Evolutionary conservation across 2,329 filamentous ascomycete genomes (phyloP), one percentile per base, ranked within the genome.

Genomic region (Lasiodiplodia gonubiensis): DNA sequence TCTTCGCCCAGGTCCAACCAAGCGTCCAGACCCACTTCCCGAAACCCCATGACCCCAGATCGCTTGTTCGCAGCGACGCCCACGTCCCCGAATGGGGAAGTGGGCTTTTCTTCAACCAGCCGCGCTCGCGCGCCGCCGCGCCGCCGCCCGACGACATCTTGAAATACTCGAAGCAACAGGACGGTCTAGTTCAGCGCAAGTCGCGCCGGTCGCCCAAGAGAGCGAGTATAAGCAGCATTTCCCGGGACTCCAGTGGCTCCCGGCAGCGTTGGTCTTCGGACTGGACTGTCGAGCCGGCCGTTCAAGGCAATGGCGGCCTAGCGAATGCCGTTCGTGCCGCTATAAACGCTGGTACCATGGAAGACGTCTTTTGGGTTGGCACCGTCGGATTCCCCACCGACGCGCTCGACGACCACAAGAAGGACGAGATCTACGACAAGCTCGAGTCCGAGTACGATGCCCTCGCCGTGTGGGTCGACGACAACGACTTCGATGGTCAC

Each of bases 341-440:
- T 2, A 84, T 87, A 18, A 87, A 92, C 55, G 87, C 89, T 66
- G 90, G 89, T 23, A 86, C 86, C 69, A 81, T 93, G 11, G 85
- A 86, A 23, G 91, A 97, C 66, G 90, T 92, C 75, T 90, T 90
- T n/a, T 97, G 92, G 89, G 91, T 98, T 4, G 94, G 94, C 64
- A 96, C 94, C 0, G 81, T 98, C 52, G 95, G 94, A 23, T 97
- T 97, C 88, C 94, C 94, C 0, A 97, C 93, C 0, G 94, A 98
- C 79, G 90, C 90, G 8, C 84, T 98, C 27, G 86, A 90, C 46
- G 88, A 89, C 51, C 88, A 90, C 72, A 89, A 92, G 74, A 94
- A 91, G 76, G 85, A 91, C 68, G 92, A 94, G 64, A 97, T 98
- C 70, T 89, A 92, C 70, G 91, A 95, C 75, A 88, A 87, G 67